A percentile compares a stretch with the other conserved stretches of the same genome.
These are phyloP conservation scores for Punica granatum DNA, from an alignment of 345 rosid genomes.

Conservation along the genomic window DNA sequence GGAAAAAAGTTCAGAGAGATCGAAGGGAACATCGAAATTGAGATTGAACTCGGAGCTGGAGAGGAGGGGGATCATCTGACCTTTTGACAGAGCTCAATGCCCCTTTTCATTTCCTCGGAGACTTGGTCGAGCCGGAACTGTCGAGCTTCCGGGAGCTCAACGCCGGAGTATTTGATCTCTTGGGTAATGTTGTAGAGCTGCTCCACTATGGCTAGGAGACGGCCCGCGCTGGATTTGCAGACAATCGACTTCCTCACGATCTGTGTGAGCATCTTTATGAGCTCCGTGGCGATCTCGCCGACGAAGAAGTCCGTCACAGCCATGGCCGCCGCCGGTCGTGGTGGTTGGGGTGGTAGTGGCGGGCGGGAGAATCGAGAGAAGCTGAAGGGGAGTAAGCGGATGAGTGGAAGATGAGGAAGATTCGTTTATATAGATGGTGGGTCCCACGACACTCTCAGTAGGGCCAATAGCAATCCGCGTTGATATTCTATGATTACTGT, in stretches of 20 bases:
- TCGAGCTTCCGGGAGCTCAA: constrained; percentile 55
- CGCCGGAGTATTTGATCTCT: constrained; percentile 74
- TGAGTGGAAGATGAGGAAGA: too few relatives aligned
- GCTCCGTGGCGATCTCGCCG: constrained; percentile 67
- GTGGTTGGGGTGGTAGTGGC: not conserved
- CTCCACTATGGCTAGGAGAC: constrained; percentile 23
- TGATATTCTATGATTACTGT: too few relatives aligned
- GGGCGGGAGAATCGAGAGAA: too few relatives aligned
- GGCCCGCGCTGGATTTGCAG: constrained; percentile 42
- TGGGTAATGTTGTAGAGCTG: constrained; percentile 36
- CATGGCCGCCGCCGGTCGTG: constrained; percentile 21
- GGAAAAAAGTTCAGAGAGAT: not conserved
- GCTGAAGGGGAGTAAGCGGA: too few relatives aligned
- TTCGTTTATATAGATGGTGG: too few relatives aligned
- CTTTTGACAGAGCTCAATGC: constrained; percentile 43
- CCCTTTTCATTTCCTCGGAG: constrained; percentile 28
- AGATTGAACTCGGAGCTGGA: not conserved
- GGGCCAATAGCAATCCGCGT: too few relatives aligned
- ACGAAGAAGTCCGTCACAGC: constrained; percentile 51
- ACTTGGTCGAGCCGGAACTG: constrained; percentile 62
- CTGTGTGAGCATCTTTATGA: constrained; percentile 26
- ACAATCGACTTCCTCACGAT: constrained; percentile 32
- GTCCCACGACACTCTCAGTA: too few relatives aligned
- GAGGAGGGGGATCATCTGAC: constrained; percentile 8
- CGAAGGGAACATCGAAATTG: not conserved